Conservation (phyloP, 108 stramenopile species). For the Fragilariopsis cylindrus region DNA sequence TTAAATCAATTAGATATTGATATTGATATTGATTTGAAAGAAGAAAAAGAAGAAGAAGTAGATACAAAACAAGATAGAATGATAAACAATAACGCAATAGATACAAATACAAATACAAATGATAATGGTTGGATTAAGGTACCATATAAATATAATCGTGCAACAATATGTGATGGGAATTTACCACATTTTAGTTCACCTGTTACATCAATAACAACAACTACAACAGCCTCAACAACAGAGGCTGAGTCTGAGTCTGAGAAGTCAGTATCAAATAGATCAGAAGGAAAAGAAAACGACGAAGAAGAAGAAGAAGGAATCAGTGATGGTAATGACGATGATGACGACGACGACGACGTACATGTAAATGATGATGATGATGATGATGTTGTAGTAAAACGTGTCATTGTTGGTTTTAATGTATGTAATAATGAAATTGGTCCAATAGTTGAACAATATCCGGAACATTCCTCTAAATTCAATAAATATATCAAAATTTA, state of each 20-base stretch:
- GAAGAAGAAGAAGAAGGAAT: too few species aligned
- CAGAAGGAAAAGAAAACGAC: not conserved
- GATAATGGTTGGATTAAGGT: not conserved
- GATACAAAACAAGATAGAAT: too few species aligned
- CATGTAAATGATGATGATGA: too few species aligned
- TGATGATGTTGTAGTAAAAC: not conserved
- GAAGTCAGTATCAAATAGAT: too few species aligned
- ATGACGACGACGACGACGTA: too few species aligned
- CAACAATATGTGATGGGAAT: not conserved
- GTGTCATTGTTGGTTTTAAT: conserved; percentile 12
- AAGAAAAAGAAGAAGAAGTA: too few species aligned
- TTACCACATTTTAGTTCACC: conserved; percentile 4
- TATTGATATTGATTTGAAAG: not conserved
- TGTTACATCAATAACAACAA: not conserved
- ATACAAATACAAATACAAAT: not conserved
- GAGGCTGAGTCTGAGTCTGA: too few species aligned
- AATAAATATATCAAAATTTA: not conserved
- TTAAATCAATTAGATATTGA: not conserved
- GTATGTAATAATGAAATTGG: conserved; percentile 11
- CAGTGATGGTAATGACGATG: too few species aligned
- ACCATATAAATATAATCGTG: conserved; percentile 3
- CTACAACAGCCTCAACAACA: too few species aligned
- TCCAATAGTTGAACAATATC: not conserved
- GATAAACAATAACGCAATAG: not conserved
- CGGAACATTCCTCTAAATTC: conserved; percentile 5